Base-by-base conservation (phyloP, 2,329 filamentous ascomycete species). In the Ophiostoma angusticollis region DNA sequence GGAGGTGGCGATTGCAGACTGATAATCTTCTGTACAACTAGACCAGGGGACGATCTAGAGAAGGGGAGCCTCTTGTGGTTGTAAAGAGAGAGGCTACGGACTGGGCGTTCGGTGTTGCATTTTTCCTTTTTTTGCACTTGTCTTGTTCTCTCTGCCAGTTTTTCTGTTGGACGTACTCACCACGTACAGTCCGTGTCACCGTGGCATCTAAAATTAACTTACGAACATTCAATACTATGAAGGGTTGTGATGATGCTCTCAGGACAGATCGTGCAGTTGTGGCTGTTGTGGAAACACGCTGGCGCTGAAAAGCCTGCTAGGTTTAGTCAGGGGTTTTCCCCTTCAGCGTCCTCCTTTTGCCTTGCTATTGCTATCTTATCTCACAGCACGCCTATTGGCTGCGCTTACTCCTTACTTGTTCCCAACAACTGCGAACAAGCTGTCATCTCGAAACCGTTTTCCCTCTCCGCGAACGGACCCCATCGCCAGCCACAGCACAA, bases 11-110 rank as follows among this genome's bases (percentile, higher is more conserved):
- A 7, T n/a, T 35, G 39, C 25, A 47, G 35, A 39, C 40, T 38
- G 33, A 18, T 41, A 21, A 34, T 41, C 41, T 43, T 18, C 35
- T 47, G 45, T 47, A 45, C 39, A 38, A 32, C 31, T 43, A 47
- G 43, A 47, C 28, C 31, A 28, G 30, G 41, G 39, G 38, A 35
- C 40, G 40, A 35, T 45, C n/a, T 32, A n/a, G 43, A 47, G 31
- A 31, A 28, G 30, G 41, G 39, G 38, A 35, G 43, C 43, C 38
- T 45, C n/a, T 32, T 13, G 35, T 31, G 16, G 45, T 14, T 45
- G 45, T 43, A 47, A 43, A 45, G 27, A 43, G 45, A 45, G 27
- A 43, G 45, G 43, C 41, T 43, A 44, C 38, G 41, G 41, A 40
- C 32, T 35, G 31, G 43, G 45, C 33, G 41, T 43, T 47, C 39